Evolutionary conservation across 1,284 basidiomycete species (phyloP).

Genomic region (Trametes hirsuta): DNA sequence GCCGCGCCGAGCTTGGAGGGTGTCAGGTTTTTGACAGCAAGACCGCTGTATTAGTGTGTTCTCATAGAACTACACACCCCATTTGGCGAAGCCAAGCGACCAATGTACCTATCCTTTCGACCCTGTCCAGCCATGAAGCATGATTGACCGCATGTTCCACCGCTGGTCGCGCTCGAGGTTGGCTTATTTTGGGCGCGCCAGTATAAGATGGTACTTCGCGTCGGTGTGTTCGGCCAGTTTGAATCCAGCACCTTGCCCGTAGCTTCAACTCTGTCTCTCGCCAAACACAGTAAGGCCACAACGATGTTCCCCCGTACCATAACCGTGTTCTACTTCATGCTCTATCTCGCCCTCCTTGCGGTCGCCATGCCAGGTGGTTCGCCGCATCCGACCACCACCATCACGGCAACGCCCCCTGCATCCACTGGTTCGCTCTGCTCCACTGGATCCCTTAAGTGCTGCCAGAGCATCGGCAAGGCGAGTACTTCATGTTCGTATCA

Average conservation of each 20-base stretch:
- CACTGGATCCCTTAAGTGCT: slow-evolving; percentile 26
- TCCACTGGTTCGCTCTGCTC: slow-evolving; percentile 20
- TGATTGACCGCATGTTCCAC: too few relatives aligned
- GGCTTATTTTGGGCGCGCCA: too few relatives aligned
- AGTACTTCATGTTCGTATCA: not conserved
- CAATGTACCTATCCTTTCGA: too few relatives aligned
- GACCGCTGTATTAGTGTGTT: too few relatives aligned
- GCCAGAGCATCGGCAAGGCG: slow-evolving; percentile 19
- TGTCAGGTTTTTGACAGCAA: not conserved
- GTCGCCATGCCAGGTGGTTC: slow-evolving; percentile 26
- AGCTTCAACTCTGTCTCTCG: too few relatives aligned
- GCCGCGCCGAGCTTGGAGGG: not conserved
- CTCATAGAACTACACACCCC: too few relatives aligned
- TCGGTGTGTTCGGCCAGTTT: not conserved
- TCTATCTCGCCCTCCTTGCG: slow-evolving; percentile 27
- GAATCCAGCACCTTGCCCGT: not conserved
- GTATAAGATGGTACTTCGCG: not conserved
- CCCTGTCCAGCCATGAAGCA: too few relatives aligned
- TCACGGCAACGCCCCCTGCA: slow-evolving; percentile 20
- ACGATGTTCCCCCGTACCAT: slow-evolving; percentile 24
- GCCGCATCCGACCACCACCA: slow-evolving; percentile 7
- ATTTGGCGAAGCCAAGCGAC: too few relatives aligned
- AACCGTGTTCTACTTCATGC: slow-evolving; percentile 17
- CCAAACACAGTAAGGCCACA: not conserved
- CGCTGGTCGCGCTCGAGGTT: too few relatives aligned